These are phyloP conservation scores for Epichloe hybrida DNA, from an alignment of 2,329 filamentous ascomycete genomes.

Conservation along the genomic window DNA sequence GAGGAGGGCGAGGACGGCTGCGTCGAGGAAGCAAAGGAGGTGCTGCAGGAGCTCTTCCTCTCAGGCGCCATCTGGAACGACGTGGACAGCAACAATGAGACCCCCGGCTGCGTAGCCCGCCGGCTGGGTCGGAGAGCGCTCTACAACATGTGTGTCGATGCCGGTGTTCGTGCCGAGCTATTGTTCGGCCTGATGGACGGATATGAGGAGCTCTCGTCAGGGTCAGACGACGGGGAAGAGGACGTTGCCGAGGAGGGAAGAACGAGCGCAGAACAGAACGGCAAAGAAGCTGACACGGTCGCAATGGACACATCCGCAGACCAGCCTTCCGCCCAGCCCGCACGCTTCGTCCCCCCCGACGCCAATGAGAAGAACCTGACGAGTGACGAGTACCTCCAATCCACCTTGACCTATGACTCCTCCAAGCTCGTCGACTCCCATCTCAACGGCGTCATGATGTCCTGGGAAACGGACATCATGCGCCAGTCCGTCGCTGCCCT, in stretches of 20 bases:
- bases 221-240: slow-evolving; percentile 30
- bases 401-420: slow-evolving; percentile 48
- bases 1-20: slow-evolving; percentile 19
- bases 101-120: slow-evolving; percentile 74
- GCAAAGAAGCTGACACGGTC: slow-evolving; percentile 16
- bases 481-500: slow-evolving; percentile 57
- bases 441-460: slow-evolving; percentile 86
- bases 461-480: slow-evolving; percentile 85
- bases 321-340: slow-evolving; percentile 8
- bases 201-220: slow-evolving; percentile 59
- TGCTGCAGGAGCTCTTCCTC: slow-evolving; percentile 64
- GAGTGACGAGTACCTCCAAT: slow-evolving; percentile 55
- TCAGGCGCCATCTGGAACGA: slow-evolving; percentile 97
- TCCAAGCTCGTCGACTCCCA: slow-evolving; percentile 59
- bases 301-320: slow-evolving; percentile 14
- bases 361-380: slow-evolving; percentile 36
- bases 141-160: slow-evolving; percentile 76
- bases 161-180: slow-evolving; percentile 81
- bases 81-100: slow-evolving; percentile 73
- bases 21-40: slow-evolving; percentile 50
- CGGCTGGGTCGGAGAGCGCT: slow-evolving; percentile 54
- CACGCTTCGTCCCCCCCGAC: slow-evolving; percentile 20
- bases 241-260: slow-evolving; percentile 25
- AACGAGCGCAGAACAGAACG: slow-evolving; percentile 8
- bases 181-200: slow-evolving; percentile 69